phyloP scores from a whole-genome alignment of 2,329 filamentous ascomycete genomes.

The Chaetomiaceae sp. region DNA sequence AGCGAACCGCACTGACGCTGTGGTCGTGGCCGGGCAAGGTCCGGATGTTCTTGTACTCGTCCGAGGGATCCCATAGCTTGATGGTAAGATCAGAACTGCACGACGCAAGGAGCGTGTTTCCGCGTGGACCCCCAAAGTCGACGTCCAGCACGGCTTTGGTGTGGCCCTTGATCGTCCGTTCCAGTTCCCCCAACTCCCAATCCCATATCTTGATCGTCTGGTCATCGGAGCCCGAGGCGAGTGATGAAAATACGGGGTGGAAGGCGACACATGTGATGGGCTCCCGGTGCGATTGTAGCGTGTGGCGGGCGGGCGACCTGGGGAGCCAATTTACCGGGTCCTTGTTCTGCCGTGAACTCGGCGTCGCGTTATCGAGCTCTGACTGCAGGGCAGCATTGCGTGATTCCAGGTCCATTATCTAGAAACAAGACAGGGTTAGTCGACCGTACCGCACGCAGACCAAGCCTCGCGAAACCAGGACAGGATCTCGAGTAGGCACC shows the following conservation, averaged over 20 bases:
- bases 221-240: slow-evolving; percentile 88
- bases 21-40: slow-evolving; percentile 90
- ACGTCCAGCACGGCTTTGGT: slow-evolving; percentile 84
- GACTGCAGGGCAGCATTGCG: slow-evolving; percentile 67
- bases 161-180: slow-evolving; percentile 86
- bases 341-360: slow-evolving; percentile 68
- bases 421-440: slow-evolving; percentile 10
- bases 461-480: neutral
- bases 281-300: slow-evolving; percentile 73
- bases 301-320: slow-evolving; percentile 73
- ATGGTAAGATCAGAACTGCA: slow-evolving; percentile 89
- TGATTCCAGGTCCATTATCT: slow-evolving; percentile 93
- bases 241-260: slow-evolving; percentile 83
- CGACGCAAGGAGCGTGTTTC: slow-evolving; percentile 70
- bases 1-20: slow-evolving; percentile 81
- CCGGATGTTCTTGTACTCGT: slow-evolving; percentile 93
- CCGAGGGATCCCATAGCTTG: slow-evolving; percentile 87
- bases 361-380: slow-evolving; percentile 81
- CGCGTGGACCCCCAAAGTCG: slow-evolving; percentile 82
- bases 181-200: slow-evolving; percentile 88
- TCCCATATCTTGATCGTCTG: slow-evolving; percentile 97
- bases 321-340: slow-evolving; percentile 86
- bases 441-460: no score
- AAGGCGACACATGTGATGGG: slow-evolving; percentile 86
- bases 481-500: neutral